Evolutionary conservation across 176 grass and related monocot species (phyloP), one percentile per base, ranked within the genome.

Genomic region (Secale cereale): DNA sequence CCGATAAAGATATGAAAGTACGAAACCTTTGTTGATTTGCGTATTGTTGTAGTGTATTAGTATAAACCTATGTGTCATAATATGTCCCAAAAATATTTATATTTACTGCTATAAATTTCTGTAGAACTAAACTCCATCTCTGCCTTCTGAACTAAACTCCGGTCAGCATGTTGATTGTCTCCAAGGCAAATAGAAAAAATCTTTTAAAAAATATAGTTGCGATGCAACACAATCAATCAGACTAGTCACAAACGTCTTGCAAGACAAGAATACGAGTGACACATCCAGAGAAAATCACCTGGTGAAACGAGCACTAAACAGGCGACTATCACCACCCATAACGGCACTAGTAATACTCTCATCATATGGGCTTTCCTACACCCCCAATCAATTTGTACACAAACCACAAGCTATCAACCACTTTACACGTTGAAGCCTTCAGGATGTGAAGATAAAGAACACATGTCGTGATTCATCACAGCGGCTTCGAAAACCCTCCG

Each of bases 401-500:
- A 56, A 63, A 37, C 71, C 15, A 30, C 19, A 56, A 65, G 23
- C 72, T 56, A 77, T 20, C 72, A 54, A 84, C 17, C 29, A 29
- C 80, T 91, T 78, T 77, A 81, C 85, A 91, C 10, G 89, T 81
- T 29, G 29, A 82, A 70, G 78, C 61, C 10, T 20, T 75, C 5
- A 29, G n/a, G 69, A 1, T 33, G 75, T 40, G 10, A 40, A 68
- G 41, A 68, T 32, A 29, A 45, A 22, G 61, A 62, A 80, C 2
- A 16, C 16, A 27, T 31, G 7, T 26, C 25, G 5, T 16, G 6
- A 64, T 59, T 43, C 69, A 19, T 19, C 23, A 80, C 69, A 91
- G 70, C 61, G 37, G 76, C 80, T 80, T 87, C 36, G 59, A 87
- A 91, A 91, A 87, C 70, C 70, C 26, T 16, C 50, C 70, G 77